These are phyloP conservation scores for Silene conica DNA, from an alignment of 148 eudicot species.

Conservation along the genomic window DNA sequence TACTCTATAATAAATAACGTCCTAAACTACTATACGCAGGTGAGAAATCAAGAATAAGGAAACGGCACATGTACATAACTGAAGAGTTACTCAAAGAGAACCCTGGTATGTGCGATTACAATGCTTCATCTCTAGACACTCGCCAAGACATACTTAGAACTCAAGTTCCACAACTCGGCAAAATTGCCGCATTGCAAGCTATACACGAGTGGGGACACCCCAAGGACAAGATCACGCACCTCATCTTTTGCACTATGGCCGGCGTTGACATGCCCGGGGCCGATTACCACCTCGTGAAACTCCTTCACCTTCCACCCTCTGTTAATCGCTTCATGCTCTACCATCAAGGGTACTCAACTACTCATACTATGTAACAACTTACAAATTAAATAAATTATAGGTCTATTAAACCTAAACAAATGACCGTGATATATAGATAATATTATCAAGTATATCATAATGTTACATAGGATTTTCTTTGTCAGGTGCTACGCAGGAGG, in stretches of 20 bases:
- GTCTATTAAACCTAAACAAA: too few species aligned
- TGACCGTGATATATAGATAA: too few species aligned
- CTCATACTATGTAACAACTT: too few species aligned
- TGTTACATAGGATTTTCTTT: too few species aligned
- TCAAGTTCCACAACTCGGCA: neutral
- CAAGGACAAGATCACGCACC: conserved; percentile 23
- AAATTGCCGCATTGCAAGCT: neutral
- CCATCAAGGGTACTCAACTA: conserved; percentile 23
- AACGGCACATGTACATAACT: conserved; percentile 5
- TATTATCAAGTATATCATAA: too few species aligned
- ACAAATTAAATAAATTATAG: too few species aligned
- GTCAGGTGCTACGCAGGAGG: too few species aligned
- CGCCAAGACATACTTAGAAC: too few species aligned
- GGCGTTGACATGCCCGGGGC: conserved; percentile 33
- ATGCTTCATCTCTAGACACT: neutral
- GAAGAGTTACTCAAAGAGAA: neutral
- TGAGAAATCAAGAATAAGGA: conserved; percentile 8
- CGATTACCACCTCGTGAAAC: conserved; percentile 27
- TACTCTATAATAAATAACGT: too few species aligned
- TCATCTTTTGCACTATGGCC: conserved; percentile 19
- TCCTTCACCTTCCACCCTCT: conserved; percentile 24
- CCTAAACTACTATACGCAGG: neutral
- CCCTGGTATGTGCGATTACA: neutral
- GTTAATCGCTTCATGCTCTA: conserved; percentile 21
- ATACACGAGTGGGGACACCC: conserved; percentile 25